Conservation (phyloP, 2,329 filamentous ascomycete species). For the Colletotrichum aenigma region DNA sequence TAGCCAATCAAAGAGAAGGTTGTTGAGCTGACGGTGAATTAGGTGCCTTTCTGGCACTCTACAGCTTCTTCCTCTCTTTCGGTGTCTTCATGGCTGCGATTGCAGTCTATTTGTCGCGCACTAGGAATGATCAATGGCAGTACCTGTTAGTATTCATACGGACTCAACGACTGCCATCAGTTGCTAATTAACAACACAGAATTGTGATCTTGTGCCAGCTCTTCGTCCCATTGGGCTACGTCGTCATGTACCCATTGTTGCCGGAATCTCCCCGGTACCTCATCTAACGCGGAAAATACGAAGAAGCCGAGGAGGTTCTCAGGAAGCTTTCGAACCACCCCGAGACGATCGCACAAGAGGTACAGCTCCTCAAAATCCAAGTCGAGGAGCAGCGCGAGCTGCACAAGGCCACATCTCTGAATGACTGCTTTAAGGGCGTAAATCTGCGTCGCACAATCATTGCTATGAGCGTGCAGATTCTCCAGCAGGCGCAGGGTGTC, state of each 20-base stretch:
- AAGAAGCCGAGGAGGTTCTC: neutral
- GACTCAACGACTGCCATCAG: neutral
- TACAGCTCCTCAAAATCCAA: neutral
- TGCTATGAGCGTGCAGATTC: constrained; percentile 21
- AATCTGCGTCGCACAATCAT: constrained; percentile 24
- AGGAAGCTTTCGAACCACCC: neutral
- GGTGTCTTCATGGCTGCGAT: neutral
- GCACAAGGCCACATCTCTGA: constrained; percentile 14
- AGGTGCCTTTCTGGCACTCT: neutral
- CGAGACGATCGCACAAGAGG: neutral
- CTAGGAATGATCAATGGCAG: neutral
- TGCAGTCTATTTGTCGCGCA: neutral
- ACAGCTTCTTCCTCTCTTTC: constrained; percentile 6
- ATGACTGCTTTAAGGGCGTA: constrained; percentile 20
- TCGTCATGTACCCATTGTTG: neutral
- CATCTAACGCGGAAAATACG: neutral
- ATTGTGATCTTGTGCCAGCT: neutral
- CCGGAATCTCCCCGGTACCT: constrained; percentile 7
- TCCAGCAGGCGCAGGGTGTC: constrained; percentile 25
- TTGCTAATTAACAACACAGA: neutral
- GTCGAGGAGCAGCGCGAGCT: constrained; percentile 18
- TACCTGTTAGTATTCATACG: neutral
- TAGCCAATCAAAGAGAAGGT: rapidly evolving
- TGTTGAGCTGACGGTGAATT: rapidly evolving
- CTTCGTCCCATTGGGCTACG: neutral